Conservation (phyloP, 371 early-diverging fungal genomes). For the Mortierella sp. region DNA sequence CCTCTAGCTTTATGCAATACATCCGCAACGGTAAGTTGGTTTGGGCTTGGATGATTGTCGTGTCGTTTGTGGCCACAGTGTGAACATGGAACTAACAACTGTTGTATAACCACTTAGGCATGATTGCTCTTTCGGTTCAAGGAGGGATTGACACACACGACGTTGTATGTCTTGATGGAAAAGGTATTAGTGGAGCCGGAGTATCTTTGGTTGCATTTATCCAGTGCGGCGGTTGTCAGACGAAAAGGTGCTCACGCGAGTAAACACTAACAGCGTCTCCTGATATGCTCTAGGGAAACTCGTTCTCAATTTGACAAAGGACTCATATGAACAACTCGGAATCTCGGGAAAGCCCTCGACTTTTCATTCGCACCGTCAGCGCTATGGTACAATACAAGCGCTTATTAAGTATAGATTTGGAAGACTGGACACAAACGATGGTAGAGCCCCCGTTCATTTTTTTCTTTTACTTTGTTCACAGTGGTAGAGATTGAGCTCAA, state of each 20-base stretch:
- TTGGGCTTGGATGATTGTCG: not conserved
- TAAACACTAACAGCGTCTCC: not conserved
- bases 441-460: not conserved
- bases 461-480: conserved; percentile 18
- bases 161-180: conserved; percentile 64
- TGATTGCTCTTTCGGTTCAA: conserved; percentile 60
- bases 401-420: not conserved
- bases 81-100: not conserved
- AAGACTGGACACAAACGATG: no score
- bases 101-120: not conserved
- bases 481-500: conserved; percentile 65
- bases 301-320: conserved; percentile 67
- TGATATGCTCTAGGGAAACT: conserved; percentile 51
- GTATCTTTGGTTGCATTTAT: no score
- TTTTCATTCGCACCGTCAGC: conserved; percentile 58
- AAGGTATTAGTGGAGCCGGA: conserved; percentile 46
- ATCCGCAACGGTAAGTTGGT: conserved; percentile 39
- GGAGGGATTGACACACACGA: conserved; percentile 68
- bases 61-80: not conserved
- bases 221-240: no score
- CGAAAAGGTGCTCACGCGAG: no score
- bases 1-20: conserved; percentile 43
- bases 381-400: conserved; percentile 62
- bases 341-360: conserved; percentile 63
- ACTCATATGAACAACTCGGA: conserved; percentile 71